Percentiles rank a stretch among this genome's conserved stretches.
Evolutionary conservation across 139 green algal species (phyloP).

Genomic region (Nannochloris sp.): DNA sequence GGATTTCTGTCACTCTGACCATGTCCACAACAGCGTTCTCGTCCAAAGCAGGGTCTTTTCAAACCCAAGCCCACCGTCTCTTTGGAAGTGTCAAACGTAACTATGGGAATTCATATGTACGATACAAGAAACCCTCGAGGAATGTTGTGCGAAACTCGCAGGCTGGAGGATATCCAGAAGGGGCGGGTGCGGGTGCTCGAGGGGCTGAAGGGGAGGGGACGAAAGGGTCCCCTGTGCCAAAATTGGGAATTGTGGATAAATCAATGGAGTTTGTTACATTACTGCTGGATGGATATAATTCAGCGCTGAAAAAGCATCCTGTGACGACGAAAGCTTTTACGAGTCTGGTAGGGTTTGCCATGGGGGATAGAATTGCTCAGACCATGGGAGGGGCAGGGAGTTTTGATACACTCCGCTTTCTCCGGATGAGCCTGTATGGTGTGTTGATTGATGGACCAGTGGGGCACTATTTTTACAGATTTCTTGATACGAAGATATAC

Average conservation of each 20-base stretch:
- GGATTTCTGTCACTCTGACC: too few species aligned
- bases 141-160: too few species aligned
- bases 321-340: slow-evolving; percentile 48
- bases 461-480: slow-evolving; percentile 33
- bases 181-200: not conserved
- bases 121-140: not conserved
- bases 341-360: slow-evolving; percentile 46
- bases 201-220: not conserved
- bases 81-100: too few species aligned
- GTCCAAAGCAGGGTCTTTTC: too few species aligned
- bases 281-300: slow-evolving; percentile 21
- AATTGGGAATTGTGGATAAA: slow-evolving; percentile 1
- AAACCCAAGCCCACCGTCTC: too few species aligned
- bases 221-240: not conserved
- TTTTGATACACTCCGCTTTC: slow-evolving; percentile 26
- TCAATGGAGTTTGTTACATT: not conserved
- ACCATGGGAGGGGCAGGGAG: slow-evolving; percentile 11
- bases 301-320: slow-evolving; percentile 30
- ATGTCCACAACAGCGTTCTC: too few species aligned
- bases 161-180: too few species aligned
- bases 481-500: slow-evolving; percentile 35
- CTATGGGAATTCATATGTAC: not conserved
- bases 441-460: slow-evolving; percentile 42
- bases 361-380: slow-evolving; percentile 59
- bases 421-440: slow-evolving; percentile 40